Evolutionary conservation across 2,329 filamentous ascomycete genomes (phyloP).

Genomic region (Calonectria fujianensis): DNA sequence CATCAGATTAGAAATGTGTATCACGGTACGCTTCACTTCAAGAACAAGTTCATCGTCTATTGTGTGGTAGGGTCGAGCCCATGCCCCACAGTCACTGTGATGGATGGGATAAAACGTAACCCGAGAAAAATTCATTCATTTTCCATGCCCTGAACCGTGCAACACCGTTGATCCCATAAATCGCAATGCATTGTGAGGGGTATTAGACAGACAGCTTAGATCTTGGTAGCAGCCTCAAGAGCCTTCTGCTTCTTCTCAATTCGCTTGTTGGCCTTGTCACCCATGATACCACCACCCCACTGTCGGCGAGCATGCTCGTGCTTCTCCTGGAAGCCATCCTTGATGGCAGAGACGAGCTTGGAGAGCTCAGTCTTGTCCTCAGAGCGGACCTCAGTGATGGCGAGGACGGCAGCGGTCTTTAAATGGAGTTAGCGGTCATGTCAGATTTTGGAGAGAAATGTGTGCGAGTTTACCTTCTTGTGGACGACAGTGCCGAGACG

Average conservation of each 20-base stretch:
- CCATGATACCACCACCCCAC: conserved; percentile 99
- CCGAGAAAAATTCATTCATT: conserved; percentile 64
- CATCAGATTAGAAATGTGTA: not conserved
- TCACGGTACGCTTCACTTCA: conserved; percentile 45
- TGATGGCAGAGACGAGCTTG: conserved; percentile 96
- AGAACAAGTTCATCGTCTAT: conserved; percentile 56
- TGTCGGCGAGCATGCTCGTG: conserved; percentile 92
- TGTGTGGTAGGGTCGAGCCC: conserved; percentile 64
- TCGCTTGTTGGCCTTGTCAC: conserved; percentile 90
- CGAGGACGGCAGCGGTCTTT: conserved; percentile 95
- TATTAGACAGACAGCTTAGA: conserved; percentile 77
- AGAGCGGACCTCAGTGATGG: conserved; percentile 95
- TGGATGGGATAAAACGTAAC: conserved; percentile 57
- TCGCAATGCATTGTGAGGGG: conserved; percentile 63
- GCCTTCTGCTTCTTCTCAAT: conserved; percentile 94
- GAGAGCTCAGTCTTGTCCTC: conserved; percentile 99
- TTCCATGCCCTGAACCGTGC: conserved; percentile 64
- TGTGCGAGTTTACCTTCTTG: conserved; percentile 85
- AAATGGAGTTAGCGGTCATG: conserved; percentile 53
- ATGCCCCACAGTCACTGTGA: conserved; percentile 56
- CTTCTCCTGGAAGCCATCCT: conserved; percentile 98
- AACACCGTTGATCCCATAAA: conserved; percentile 64
- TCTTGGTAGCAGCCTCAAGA: conserved; percentile 95
- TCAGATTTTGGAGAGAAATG: not conserved
- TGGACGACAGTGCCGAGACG: conserved; percentile 98